Conservation (phyloP, 495 filamentous ascomycete genomes). For the Cercophora samala region DNA sequence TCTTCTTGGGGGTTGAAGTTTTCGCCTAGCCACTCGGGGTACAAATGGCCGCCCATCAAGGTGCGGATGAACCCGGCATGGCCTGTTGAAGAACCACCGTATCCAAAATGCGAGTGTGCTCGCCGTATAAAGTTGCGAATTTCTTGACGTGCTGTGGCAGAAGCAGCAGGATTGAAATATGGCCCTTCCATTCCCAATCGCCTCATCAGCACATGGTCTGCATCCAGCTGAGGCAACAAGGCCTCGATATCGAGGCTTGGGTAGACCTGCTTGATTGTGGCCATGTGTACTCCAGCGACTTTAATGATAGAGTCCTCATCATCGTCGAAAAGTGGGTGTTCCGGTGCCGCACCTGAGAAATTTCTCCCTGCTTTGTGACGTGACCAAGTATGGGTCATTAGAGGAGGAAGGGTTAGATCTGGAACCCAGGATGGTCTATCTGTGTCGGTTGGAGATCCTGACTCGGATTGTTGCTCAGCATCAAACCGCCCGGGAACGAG, state of each 20-base stretch:
- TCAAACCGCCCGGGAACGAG: background rate
- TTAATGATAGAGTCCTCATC: background rate
- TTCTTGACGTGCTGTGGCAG: no score
- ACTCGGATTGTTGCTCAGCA: background rate
- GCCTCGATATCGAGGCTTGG: background rate
- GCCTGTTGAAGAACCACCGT: no score
- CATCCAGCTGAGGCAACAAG: background rate
- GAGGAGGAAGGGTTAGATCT: background rate
- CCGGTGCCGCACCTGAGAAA: background rate
- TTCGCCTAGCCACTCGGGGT: no score
- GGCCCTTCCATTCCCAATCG: no score
- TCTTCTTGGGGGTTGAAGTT: no score
- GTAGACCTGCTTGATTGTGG: background rate
- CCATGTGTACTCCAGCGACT: background rate
- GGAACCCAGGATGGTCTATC: background rate
- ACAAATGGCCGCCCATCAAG: no score
- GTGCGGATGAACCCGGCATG: no score
- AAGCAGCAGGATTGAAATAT: no score
- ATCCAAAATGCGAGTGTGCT: no score
- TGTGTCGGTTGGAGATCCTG: background rate
- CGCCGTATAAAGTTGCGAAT: no score
- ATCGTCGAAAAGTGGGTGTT: background rate
- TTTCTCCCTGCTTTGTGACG: background rate
- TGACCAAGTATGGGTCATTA: background rate
- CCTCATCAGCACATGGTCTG: no score